Evolutionary conservation across 2,329 filamentous ascomycete genomes (phyloP).

Genomic region (Alternaria gansuensis): DNA sequence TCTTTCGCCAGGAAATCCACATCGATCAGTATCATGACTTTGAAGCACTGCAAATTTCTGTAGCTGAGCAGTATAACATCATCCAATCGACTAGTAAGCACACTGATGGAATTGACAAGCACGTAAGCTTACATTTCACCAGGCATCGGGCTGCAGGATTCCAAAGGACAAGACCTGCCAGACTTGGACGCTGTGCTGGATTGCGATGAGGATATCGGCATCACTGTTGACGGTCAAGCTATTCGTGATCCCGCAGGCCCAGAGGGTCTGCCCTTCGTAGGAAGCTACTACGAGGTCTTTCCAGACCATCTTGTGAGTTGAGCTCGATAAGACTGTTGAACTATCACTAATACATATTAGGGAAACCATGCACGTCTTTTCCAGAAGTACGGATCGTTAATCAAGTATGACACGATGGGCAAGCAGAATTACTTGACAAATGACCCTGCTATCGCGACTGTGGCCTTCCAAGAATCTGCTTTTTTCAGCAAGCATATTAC

Average conservation of each 20-base stretch:
- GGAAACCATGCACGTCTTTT: constrained; percentile 28
- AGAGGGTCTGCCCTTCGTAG: constrained; percentile 24
- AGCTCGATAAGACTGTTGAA: not conserved
- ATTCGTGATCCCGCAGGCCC: constrained; percentile 24
- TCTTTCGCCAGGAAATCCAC: constrained; percentile 28
- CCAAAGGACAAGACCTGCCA: constrained; percentile 19
- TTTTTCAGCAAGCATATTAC: constrained; percentile 28
- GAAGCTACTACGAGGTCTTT: constrained; percentile 28
- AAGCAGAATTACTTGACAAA: constrained; percentile 22
- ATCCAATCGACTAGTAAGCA: constrained; percentile 20
- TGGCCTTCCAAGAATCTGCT: constrained; percentile 22
- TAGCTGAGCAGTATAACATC: constrained; percentile 30
- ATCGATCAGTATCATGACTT: constrained; percentile 30
- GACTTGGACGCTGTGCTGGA: constrained; percentile 27
- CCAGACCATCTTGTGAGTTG: constrained; percentile 26
- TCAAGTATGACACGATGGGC: constrained; percentile 25
- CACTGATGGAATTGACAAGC: not conserved
- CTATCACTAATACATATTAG: constrained; percentile 1
- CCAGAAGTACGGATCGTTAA: constrained; percentile 22
- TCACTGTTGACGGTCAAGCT: constrained; percentile 23
- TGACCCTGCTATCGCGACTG: constrained; percentile 22
- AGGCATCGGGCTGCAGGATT: constrained; percentile 26
- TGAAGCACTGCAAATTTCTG: constrained; percentile 24
- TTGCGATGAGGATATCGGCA: constrained; percentile 24
- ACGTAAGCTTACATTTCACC: not conserved